Conservation (phyloP, 768 basidiomycete genomes). For the Suillus subluteus region DNA sequence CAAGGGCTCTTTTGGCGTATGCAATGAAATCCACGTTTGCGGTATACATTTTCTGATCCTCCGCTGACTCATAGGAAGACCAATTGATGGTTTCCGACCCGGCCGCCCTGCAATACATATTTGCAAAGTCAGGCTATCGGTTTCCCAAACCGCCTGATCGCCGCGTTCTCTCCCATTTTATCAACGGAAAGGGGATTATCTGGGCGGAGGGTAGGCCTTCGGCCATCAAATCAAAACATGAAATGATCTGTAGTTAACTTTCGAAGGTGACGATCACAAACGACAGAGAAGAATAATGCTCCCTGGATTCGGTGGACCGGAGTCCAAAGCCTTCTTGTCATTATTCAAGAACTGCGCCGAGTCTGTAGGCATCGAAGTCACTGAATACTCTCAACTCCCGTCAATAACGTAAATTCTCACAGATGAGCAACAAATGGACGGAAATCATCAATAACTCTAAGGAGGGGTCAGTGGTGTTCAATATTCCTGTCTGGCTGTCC, state of each 20-base stretch:
- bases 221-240: conserved; percentile 17
- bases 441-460: conserved; percentile 19
- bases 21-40: conserved; percentile 9
- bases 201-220: conserved; percentile 44
- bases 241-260: not conserved
- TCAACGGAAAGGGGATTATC: conserved; percentile 38
- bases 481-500: conserved; percentile 37
- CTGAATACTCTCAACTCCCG: not conserved
- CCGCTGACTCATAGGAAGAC: conserved; percentile 39
- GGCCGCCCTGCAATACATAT: conserved; percentile 45
- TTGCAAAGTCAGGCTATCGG: conserved; percentile 46
- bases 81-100: conserved; percentile 50
- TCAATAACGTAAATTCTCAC: not conserved
- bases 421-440: conserved; percentile 31
- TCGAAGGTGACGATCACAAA: conserved; percentile 47
- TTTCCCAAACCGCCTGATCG: conserved; percentile 41
- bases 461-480: conserved; percentile 21
- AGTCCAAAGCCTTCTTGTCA: conserved; percentile 52
- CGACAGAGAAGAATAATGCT: conserved; percentile 58
- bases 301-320: conserved; percentile 56
- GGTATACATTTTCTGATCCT: conserved; percentile 12
- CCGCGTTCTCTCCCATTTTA: conserved; percentile 18
- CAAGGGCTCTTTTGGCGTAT: conserved; percentile 31
- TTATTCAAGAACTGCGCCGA: conserved; percentile 46
- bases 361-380: conserved; percentile 20